phyloP scores from a whole-genome alignment of 2,329 filamentous ascomycete genomes.

The Penicillium sp. region DNA sequence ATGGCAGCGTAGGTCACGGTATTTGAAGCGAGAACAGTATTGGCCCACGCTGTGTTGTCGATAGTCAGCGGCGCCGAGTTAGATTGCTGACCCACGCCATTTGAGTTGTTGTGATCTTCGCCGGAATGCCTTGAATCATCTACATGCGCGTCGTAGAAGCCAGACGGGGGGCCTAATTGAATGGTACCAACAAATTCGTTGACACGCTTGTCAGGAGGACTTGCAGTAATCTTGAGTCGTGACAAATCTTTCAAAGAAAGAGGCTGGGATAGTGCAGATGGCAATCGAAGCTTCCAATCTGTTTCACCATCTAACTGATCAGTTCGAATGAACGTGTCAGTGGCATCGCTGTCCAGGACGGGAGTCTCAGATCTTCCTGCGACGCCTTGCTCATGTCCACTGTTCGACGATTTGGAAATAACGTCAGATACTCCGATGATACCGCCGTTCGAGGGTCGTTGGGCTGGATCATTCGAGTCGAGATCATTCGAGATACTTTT shows the following conservation, averaged over 20 bases:
- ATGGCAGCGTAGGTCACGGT: conserved; percentile 83
- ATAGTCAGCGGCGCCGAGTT: conserved; percentile 74
- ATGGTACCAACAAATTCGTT: conserved; percentile 93
- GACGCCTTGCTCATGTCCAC: conserved; percentile 11
- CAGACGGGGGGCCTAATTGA: conserved; percentile 58
- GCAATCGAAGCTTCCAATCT: conserved; percentile 92
- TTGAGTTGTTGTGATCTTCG: conserved; percentile 14
- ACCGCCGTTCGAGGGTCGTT: conserved; percentile 15
- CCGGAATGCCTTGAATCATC: conserved; percentile 22
- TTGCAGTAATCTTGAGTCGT: conserved; percentile 65
- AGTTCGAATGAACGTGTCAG: conserved; percentile 94
- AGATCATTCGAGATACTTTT: conserved; percentile 65
- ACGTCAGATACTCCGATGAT: conserved; percentile 1
- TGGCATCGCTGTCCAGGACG: conserved; percentile 39
- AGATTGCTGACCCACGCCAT: conserved; percentile 19
- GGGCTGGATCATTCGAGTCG: conserved; percentile 25
- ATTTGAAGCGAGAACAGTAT: conserved; percentile 92
- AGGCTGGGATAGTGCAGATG: conserved; percentile 78
- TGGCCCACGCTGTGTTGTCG: conserved; percentile 98
- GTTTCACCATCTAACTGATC: conserved; percentile 97
- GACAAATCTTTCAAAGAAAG: conserved; percentile 65
- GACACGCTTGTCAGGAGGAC: conserved; percentile 86
- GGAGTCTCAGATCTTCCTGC: conserved; percentile 10
- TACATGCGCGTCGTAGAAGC: conserved; percentile 42
- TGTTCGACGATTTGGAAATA: conserved; percentile 24